Conservation (phyloP, 2,329 filamentous ascomycete genomes). For the Huntiella omanensis region DNA sequence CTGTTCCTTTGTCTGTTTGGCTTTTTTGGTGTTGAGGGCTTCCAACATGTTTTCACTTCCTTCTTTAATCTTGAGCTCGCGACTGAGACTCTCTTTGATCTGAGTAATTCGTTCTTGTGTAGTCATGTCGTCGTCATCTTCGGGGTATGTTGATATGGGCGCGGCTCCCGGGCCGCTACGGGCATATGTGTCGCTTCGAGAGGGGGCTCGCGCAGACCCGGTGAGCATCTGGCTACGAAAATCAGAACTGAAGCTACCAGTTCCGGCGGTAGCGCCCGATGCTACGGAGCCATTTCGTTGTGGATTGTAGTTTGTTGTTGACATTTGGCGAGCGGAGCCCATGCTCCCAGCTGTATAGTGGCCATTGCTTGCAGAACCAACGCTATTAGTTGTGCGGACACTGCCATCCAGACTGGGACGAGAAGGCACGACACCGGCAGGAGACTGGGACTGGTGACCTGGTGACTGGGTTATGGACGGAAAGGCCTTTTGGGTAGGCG, state of each 20-base stretch:
- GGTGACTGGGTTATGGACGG: constrained; percentile 13
- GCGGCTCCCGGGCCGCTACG: constrained; percentile 6
- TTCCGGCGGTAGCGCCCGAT: constrained; percentile 26
- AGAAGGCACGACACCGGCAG: constrained; percentile 20
- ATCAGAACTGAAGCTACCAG: constrained; percentile 80
- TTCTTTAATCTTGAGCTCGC: constrained; percentile 94
- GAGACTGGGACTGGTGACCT: constrained; percentile 17
- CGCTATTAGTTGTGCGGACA: constrained; percentile 34
- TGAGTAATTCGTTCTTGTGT: constrained; percentile 57
- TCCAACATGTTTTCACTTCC: constrained; percentile 96
- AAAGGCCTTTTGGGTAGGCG: constrained; percentile 34
- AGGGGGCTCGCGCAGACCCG: constrained; percentile 36
- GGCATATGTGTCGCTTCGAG: constrained; percentile 30
- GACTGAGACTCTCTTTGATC: constrained; percentile 71
- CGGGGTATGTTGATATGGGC: constrained; percentile 19
- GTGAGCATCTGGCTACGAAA: constrained; percentile 53
- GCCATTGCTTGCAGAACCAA: constrained; percentile 20
- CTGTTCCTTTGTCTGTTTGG: constrained; percentile 84
- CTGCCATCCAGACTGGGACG: constrained; percentile 17
- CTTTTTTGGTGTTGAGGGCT: constrained; percentile 82
- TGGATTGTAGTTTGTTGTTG: constrained; percentile 41
- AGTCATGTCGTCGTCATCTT: constrained; percentile 35
- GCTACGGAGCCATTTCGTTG: constrained; percentile 9
- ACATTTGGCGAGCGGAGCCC: constrained; percentile 29
- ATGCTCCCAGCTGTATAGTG: constrained; percentile 33